Conservation (phyloP, 2,329 filamentous ascomycete genomes). For the Thelonectria olida region DNA sequence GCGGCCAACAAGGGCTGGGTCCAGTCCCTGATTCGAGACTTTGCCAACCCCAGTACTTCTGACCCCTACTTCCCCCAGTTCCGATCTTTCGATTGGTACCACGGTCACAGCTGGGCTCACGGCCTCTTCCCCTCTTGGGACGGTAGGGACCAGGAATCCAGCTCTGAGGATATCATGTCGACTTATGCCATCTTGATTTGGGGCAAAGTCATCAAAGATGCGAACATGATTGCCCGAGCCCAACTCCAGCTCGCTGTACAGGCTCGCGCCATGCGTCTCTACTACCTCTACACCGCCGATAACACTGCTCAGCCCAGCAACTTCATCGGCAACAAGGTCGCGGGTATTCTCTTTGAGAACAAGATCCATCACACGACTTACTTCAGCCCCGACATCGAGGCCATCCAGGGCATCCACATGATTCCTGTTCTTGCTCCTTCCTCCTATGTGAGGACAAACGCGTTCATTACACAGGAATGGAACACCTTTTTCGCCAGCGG, state of each 20-base stretch:
- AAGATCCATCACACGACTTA: conserved; percentile 94
- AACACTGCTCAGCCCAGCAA: conserved; percentile 76
- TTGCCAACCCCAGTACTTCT: conserved; percentile 75
- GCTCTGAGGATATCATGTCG: conserved; percentile 89
- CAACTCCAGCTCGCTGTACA: conserved; percentile 87
- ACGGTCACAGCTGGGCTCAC: conserved; percentile 94
- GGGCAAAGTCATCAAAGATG: conserved; percentile 81
- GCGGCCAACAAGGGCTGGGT: conserved; percentile 79
- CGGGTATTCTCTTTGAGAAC: conserved; percentile 86
- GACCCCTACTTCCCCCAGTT: conserved; percentile 85
- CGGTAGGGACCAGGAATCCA: conserved; percentile 87
- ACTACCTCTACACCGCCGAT: conserved; percentile 80
- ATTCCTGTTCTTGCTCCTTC: conserved; percentile 77
- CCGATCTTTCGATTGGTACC: conserved; percentile 90
- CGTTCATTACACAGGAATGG: conserved; percentile 88
- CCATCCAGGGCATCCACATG: conserved; percentile 84
- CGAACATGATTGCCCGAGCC: conserved; percentile 81
- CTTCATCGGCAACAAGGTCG: conserved; percentile 83
- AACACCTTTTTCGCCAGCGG: conserved; percentile 76
- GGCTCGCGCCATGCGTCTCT: conserved; percentile 75
- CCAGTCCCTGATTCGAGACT: conserved; percentile 84
- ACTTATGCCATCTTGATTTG: conserved; percentile 93
- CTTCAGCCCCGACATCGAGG: conserved; percentile 79
- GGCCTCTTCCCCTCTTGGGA: conserved; percentile 76
- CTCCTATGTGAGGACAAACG: conserved; percentile 69